phyloP scores from a whole-genome alignment of 1,139 yeast species.

The Geotrichum bryndzae region DNA sequence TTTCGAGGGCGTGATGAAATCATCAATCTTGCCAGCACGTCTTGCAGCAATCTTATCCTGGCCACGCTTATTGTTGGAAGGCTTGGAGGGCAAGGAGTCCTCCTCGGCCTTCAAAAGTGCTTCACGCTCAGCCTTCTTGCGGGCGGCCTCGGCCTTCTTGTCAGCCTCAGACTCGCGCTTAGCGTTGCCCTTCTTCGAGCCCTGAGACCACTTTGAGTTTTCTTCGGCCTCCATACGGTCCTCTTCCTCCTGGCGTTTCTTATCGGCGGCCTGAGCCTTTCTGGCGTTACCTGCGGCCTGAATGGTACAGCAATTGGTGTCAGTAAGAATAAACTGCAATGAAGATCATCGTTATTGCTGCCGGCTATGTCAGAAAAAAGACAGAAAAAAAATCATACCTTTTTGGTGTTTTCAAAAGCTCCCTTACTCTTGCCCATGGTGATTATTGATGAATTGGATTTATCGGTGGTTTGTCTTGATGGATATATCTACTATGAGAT shows the following conservation, averaged over 20 bases:
- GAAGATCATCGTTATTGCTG: background rate
- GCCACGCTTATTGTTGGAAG: constrained; percentile 57
- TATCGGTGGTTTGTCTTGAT: background rate
- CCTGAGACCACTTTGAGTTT: constrained; percentile 64
- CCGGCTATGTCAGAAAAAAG: background rate
- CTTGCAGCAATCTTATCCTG: constrained; percentile 63
- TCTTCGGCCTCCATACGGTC: constrained; percentile 49
- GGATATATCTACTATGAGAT: background rate
- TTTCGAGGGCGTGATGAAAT: constrained; percentile 26
- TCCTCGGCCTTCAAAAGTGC: constrained; percentile 56
- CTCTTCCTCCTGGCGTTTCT: constrained; percentile 51
- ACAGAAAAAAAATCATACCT: constrained; percentile 27
- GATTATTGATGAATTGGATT: background rate
- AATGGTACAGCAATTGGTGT: constrained; percentile 5
- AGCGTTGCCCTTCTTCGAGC: constrained; percentile 62
- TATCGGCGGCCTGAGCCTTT: constrained; percentile 62
- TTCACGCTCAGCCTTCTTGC: constrained; percentile 41
- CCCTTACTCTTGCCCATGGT: constrained; percentile 51
- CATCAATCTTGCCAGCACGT: constrained; percentile 61
- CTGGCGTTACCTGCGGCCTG: constrained; percentile 62
- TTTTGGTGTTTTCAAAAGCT: constrained; percentile 53
- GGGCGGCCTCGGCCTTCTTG: constrained; percentile 38
- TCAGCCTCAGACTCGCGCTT: constrained; percentile 53
- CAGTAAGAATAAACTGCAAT: background rate
- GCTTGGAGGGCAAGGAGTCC: constrained; percentile 54